Percentiles rank a stretch among this genome's conserved stretches.
phyloP scores from a whole-genome alignment of 2,329 filamentous ascomycete genomes.

The Macrophomina phaseolina region DNA sequence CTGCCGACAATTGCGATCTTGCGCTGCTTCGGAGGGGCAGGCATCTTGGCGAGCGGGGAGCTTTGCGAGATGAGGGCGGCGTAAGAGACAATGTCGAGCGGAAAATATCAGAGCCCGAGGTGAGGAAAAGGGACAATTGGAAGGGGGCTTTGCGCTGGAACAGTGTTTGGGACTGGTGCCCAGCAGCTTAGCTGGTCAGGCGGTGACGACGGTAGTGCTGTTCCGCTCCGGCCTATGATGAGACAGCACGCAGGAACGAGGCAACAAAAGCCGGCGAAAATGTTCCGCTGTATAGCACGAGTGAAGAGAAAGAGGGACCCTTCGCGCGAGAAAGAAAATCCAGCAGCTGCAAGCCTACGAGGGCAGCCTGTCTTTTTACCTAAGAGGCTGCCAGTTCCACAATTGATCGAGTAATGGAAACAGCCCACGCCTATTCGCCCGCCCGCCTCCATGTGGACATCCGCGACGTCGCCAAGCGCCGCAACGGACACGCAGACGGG shows the following conservation, averaged over 20 bases:
- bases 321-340: neutral
- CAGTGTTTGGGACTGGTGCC: constrained; percentile 18
- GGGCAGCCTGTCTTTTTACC: constrained; percentile 23
- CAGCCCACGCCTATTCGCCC: constrained; percentile 25
- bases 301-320: neutral
- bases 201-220: constrained; percentile 16
- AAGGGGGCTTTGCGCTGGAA: constrained; percentile 14
- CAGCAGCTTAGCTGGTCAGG: constrained; percentile 21
- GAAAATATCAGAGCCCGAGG: neutral
- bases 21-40: constrained; percentile 79
- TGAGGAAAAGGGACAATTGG: constrained; percentile 9
- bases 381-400: constrained; percentile 26
- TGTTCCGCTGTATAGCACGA: neutral
- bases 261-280: neutral
- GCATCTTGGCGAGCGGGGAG: constrained; percentile 55
- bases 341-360: constrained; percentile 21
- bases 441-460: neutral
- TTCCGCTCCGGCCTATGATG: constrained; percentile 17
- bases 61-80: neutral
- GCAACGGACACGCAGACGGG: neutral
- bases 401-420: constrained; percentile 30
- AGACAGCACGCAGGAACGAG: neutral
- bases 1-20: constrained; percentile 97
- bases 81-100: neutral
- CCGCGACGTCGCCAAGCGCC: neutral